Base-by-base conservation (phyloP, 2,329 filamentous ascomycete species). In the Penicillium hesseltinei region DNA sequence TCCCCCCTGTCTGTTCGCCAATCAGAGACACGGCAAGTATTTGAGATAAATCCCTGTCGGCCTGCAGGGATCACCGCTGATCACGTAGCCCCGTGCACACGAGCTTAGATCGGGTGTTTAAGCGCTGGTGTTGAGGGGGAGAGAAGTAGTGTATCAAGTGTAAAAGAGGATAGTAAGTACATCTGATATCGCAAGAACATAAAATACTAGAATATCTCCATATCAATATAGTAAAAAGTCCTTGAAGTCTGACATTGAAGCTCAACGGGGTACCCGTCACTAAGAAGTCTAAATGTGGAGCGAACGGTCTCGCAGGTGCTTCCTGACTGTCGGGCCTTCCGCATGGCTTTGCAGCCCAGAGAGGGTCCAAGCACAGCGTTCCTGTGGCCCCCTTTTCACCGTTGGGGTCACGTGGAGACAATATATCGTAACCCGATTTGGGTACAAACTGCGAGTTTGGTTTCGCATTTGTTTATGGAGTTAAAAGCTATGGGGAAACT, bases 291-390 rank as follows among this genome's bases (percentile, higher is more conserved):
- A 50, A 52, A 48, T 61, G 67, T 68, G 68, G 68, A 71, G 63
- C 66, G 70, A 73, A 73, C 70, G 70, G 68, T 64, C 66, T 71
- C 70, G 69, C 69, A 70, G 62, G 64, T 68, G 69, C 56, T 70
- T 73, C 70, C 70, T 69, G 65, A 69, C 64, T 72, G 69, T 71
- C 70, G 70, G 70, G 70, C 68, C 67, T 66, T 52, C 56, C 57
- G 62, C 51, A 55, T 55, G 53, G 56, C 65, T 64, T 59, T 66
- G 62, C 23, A 44, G 40, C 29, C 35, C 66, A 68, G 64, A 60
- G 48, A 46, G 46, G 65, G 67, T 47, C 68, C 60, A 62, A 64
- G 62, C 63, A 59, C 51, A 9, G 9, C 19, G 51, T 54, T 54
- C 52, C 31, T 45, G 29, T 36, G 29, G 31, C 50, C 51, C 46